Base-by-base conservation (phyloP, 2,329 filamentous ascomycete genomes). In the Bipolaris cookei region DNA sequence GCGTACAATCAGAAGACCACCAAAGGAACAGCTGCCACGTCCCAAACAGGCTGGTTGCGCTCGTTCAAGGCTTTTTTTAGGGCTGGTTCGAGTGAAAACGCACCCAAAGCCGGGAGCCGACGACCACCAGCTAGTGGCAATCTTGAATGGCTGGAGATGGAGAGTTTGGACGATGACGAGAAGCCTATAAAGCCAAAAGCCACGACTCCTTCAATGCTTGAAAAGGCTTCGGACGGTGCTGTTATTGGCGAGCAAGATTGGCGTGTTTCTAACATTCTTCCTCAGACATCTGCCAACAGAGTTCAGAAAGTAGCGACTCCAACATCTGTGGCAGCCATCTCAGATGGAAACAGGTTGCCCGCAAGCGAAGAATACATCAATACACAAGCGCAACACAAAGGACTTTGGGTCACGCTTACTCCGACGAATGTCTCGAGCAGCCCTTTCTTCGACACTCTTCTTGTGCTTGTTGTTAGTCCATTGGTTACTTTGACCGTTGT, bases 391-490 rank as follows among this genome's bases (percentile, higher is more conserved):
- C 80, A 82, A 11, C 88, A 88, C 62, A 88, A 95, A 67, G 94
- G 92, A 1, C 84, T 99, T 4, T 98, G 92, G 92, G 92, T 99
- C n/a, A 97, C 95, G 6, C 86, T 99, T 53, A 95, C 92, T 0
- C 95, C 93, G 1, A 93, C 92, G 0, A 94, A 87, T 76, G 87
- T 89, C 79, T 94, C 92, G 62, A 90, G 90, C 4, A 96, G 90
- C 66, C 93, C 95, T 0, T 97, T 99, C 79, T 93, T 98, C 66
- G 95, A 99, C 73, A 98, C 94, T 0, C 84, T 99, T 2, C 82
- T 98, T n/a, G 92, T 99, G 7, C 82, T 99, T n/a, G 92, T 99
- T 30, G 88, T 98, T 51, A 97, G 93, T 70, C 95, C 95, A 6
- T 79, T 99, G 13, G 88, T 98, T 50, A 98, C 95, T 0, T 79